phyloP scores from a whole-genome alignment of 768 basidiomycete species.

The Thelephora ganbajun region DNA sequence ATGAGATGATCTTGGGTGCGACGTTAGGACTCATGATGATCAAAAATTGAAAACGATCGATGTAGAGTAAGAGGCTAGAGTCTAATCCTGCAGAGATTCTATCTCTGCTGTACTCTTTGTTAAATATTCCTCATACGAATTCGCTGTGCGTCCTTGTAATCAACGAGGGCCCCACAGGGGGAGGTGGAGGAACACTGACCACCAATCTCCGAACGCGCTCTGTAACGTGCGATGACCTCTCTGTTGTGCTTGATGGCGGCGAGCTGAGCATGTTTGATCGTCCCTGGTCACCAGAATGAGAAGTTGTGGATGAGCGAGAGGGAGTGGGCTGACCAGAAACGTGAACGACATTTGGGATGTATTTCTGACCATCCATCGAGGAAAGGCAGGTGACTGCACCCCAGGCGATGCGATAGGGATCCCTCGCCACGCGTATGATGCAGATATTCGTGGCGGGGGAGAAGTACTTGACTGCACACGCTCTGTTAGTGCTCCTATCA shows the following conservation, averaged over 20 bases:
- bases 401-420: conserved; percentile 71
- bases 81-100: conserved; percentile 50
- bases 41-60: too few species aligned
- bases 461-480: conserved; percentile 65
- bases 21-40: too few species aligned
- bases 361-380: conserved; percentile 37
- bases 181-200: conserved; percentile 21
- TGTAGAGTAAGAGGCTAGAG: too few species aligned
- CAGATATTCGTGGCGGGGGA: conserved; percentile 73
- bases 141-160: conserved; percentile 38
- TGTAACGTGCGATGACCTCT: conserved; percentile 52
- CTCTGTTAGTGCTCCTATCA: background rate
- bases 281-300: conserved; percentile 33
- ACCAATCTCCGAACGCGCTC: conserved; percentile 36
- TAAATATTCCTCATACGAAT: conserved; percentile 47
- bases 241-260: conserved; percentile 67
- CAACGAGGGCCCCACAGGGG: background rate
- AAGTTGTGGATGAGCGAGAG: background rate
- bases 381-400: conserved; percentile 63
- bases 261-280: conserved; percentile 73
- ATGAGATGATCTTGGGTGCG: conserved; percentile 17
- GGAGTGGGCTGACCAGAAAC: conserved; percentile 50
- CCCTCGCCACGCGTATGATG: conserved; percentile 76
- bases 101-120: conserved; percentile 46
- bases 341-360: conserved; percentile 68